phyloP scores from a whole-genome alignment of 2,329 filamentous ascomycete species.

The Colletotrichum magnum region DNA sequence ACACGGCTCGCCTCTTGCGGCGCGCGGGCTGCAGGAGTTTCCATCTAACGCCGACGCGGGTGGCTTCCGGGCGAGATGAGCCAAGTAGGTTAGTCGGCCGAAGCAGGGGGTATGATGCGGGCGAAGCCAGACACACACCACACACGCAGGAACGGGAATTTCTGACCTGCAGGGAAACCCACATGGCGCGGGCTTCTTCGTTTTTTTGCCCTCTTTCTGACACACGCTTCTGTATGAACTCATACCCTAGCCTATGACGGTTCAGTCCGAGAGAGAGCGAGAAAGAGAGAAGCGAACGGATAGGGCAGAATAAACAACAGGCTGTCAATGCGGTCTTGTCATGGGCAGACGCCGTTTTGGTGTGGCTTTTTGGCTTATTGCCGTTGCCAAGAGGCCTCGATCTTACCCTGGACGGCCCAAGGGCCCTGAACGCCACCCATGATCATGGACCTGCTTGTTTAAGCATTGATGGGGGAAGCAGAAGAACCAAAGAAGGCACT shows the following conservation, averaged over 20 bases:
- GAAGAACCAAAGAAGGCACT: neutral
- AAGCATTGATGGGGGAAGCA: neutral
- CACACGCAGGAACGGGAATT: neutral
- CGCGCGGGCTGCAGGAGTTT: neutral
- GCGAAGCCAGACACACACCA: too few species aligned
- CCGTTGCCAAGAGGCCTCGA: too few species aligned
- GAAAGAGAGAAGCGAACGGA: too few species aligned
- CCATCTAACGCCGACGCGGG: conserved; percentile 23
- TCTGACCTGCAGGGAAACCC: conserved; percentile 2
- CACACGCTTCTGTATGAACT: conserved; percentile 33
- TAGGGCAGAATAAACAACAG: neutral
- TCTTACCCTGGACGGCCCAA: too few species aligned
- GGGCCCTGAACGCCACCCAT: too few species aligned
- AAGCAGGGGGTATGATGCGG: neutral
- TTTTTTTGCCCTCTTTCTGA: conserved; percentile 9
- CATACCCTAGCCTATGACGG: conserved; percentile 16
- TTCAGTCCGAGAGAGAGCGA: conserved; percentile 1
- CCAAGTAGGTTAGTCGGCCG: conserved; percentile 23
- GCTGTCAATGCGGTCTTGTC: conserved; percentile 24
- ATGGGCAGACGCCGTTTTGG: conserved; percentile 11
- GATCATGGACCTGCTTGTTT: conserved; percentile 3
- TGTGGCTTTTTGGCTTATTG: neutral
- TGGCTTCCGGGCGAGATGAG: conserved; percentile 16
- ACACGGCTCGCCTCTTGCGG: neutral
- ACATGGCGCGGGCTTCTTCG: conserved; percentile 17